Base-by-base conservation (phyloP, 176 grass and related monocot genomes). In the Paspalum vaginatum region DNA sequence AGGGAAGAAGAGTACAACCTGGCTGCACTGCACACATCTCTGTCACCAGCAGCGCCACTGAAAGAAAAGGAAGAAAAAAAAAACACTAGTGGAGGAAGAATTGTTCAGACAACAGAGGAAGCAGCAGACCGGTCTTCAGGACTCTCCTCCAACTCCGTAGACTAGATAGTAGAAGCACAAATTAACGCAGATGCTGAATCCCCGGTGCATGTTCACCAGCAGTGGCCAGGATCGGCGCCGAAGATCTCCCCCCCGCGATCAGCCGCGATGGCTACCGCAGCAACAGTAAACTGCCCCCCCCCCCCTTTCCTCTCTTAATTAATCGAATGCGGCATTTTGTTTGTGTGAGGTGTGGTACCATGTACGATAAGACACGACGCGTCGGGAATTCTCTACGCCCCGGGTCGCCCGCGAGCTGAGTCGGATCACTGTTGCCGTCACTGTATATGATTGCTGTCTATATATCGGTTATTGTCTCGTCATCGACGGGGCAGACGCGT, bases 331-430 rank as follows among this genome's bases (percentile, higher is more conserved):
- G n/a, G n/a, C n/a, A n/a, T n/a, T n/a, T n/a, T n/a, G n/a, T n/a
- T n/a, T n/a, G n/a, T n/a, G n/a, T n/a, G n/a, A n/a, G n/a, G n/a
- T n/a, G n/a, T n/a, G n/a, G n/a, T n/a, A n/a, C n/a, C 17, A 70
- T 85, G 76, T 53, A 39, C 43, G n/a, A n/a, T n/a, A 44, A 76
- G 62, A 76, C 8, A 37, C 49, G 60, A 41, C 47, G 39, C 80
- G 85, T 85, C 47, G 81, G 81, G 69, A 77, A 85, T 81, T 42
- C 44, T 78, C 21, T 70, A 17, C 62, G 37, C 77, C 70, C 70
- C 68, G 68, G 39, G 59, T 78, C 80, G 2, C 41, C 57, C 49
- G 47, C 27, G 14, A 74, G 76, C 68, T 52, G 81, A 80, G 57
- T 25, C 26, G 49, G 50, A n/a, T n/a, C n/a, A n/a, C n/a, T n/a